These are phyloP conservation scores for Cladosporium austrohemisphaericum DNA, from an alignment of 2,329 filamentous ascomycete genomes.

Conservation along the genomic window DNA sequence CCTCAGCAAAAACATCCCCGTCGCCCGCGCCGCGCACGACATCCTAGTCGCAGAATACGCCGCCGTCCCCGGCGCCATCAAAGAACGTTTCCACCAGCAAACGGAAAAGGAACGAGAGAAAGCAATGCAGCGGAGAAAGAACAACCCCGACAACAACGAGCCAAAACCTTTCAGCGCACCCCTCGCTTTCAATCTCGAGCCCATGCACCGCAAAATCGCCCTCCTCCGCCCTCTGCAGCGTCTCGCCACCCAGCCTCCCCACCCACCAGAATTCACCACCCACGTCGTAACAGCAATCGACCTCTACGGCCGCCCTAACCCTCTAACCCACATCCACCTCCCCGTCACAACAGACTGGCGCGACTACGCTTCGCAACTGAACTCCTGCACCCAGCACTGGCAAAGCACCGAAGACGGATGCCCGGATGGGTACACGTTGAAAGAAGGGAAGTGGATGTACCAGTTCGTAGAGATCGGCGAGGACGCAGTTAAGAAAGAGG, in stretches of 20 bases:
- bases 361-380: neutral
- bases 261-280: neutral
- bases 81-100: neutral
- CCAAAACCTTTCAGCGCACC: no score
- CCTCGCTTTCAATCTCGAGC: neutral
- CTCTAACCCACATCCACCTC: neutral
- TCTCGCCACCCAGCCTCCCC: neutral
- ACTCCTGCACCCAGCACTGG: neutral
- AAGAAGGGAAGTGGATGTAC: neutral
- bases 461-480: neutral
- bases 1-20: neutral
- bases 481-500: no score
- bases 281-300: neutral
- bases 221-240: neutral
- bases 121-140: no score
- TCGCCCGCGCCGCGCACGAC: neutral
- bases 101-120: neutral
- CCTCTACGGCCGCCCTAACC: neutral
- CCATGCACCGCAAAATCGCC: neutral
- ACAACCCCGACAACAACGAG: no score
- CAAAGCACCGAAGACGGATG: neutral
- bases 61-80: neutral
- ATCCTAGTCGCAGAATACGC: neutral
- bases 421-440: neutral
- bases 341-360: neutral